Evolutionary conservation across 108 stramenopile species (phyloP).

Genomic region (Cylindrotheca closterium): DNA sequence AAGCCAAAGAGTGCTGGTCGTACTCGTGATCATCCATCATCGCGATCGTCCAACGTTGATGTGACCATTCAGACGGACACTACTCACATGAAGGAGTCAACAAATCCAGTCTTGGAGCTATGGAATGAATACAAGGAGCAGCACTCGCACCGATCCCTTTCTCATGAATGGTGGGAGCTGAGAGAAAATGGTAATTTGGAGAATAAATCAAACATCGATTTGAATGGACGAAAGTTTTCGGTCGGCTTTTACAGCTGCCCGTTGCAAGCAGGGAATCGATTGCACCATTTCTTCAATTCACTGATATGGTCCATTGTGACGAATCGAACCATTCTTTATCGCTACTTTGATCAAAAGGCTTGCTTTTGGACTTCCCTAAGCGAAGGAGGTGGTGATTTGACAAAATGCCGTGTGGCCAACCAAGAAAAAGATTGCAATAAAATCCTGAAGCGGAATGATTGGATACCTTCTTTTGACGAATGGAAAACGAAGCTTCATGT

Average conservation of each 20-base stretch:
- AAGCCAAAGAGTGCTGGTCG: too few relatives aligned
- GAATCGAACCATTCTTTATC: slow-evolving; percentile 26
- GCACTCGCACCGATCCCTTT: not conserved
- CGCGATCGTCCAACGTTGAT: too few relatives aligned
- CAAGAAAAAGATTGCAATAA: slow-evolving; percentile 1
- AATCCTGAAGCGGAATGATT: slow-evolving; percentile 10
- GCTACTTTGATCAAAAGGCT: slow-evolving; percentile 2
- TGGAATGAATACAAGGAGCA: slow-evolving; percentile 17
- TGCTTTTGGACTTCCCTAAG: too few relatives aligned
- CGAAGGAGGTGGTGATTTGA: not conserved
- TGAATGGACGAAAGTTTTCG: slow-evolving; percentile 3
- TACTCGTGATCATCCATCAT: too few relatives aligned
- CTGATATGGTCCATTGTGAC: slow-evolving; percentile 24
- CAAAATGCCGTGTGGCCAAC: slow-evolving; percentile 5
- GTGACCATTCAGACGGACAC: too few relatives aligned
- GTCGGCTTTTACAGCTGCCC: slow-evolving; percentile 25
- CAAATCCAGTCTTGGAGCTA: not conserved
- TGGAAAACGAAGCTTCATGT: slow-evolving; percentile 6
- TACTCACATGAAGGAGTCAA: too few relatives aligned
- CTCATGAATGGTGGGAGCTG: not conserved
- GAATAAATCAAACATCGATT: too few relatives aligned
- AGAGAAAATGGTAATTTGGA: too few relatives aligned
- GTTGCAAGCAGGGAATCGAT: slow-evolving; percentile 17
- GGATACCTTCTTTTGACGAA: slow-evolving; percentile 19
- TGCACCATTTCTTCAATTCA: slow-evolving; percentile 22